Evolutionary conservation across 176 grass and related monocot genomes (phyloP).

Genomic region (Oryza coarctata): DNA sequence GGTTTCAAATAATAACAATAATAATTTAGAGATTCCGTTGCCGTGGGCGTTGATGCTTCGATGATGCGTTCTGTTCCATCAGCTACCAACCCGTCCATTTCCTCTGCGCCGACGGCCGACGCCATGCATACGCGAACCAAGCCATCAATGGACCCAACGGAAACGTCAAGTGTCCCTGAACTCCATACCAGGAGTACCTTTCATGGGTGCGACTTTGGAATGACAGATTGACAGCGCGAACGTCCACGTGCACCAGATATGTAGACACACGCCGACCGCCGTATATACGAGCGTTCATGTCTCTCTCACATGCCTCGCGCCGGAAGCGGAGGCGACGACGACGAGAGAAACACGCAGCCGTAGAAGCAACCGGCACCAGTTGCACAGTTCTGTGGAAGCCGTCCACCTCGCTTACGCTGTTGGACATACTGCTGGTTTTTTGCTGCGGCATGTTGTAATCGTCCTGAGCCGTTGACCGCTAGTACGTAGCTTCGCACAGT

Average conservation of each 20-base stretch:
- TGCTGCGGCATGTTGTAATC: neutral
- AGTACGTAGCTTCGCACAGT: neutral
- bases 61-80: neutral
- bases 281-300: neutral
- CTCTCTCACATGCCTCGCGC: neutral
- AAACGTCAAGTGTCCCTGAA: neutral
- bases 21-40: neutral
- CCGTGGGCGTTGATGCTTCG: neutral
- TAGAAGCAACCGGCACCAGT: neutral
- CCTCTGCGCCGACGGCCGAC: neutral
- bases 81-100: neutral
- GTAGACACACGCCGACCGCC: neutral
- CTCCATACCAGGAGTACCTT: neutral
- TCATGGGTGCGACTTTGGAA: neutral
- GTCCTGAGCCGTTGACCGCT: constrained; percentile 1
- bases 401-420: neutral
- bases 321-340: neutral
- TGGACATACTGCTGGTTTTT: neutral
- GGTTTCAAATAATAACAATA: too few relatives aligned
- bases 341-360: neutral
- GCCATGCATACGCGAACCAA: neutral
- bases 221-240: neutral
- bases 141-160: neutral
- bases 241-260: neutral
- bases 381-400: neutral